Conservation (phyloP, 805 yeast species). For the Saccharomycopsis fodiens region DNA sequence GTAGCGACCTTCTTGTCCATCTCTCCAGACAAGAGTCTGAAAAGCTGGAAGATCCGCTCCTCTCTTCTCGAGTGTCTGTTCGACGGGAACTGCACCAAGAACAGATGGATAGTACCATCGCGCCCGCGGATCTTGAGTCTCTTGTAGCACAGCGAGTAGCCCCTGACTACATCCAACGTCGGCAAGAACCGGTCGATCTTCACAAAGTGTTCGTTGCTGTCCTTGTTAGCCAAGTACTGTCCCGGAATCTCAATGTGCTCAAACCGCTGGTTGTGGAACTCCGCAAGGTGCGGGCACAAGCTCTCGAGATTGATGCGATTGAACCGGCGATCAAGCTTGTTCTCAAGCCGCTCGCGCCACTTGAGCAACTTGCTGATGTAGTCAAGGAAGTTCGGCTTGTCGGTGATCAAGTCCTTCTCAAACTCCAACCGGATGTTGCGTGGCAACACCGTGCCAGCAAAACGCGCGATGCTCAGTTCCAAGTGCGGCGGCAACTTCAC, state of each 20-base stretch:
- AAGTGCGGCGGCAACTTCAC: constrained; percentile 86
- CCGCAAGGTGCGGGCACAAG: constrained; percentile 89
- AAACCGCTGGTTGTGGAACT: constrained; percentile 95
- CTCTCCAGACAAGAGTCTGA: constrained; percentile 78
- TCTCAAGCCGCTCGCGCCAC: constrained; percentile 92
- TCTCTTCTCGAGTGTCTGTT: constrained; percentile 96
- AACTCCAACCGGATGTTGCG: constrained; percentile 83
- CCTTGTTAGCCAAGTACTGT: constrained; percentile 82
- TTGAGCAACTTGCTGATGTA: constrained; percentile 75
- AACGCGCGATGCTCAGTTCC: constrained; percentile 77
- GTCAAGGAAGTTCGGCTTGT: constrained; percentile 81
- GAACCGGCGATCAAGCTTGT: constrained; percentile 78
- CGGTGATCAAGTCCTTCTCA: constrained; percentile 79
- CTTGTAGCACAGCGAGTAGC: constrained; percentile 83
- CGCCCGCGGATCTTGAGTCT: constrained; percentile 85
- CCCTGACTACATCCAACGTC: constrained; percentile 77
- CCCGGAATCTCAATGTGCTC: constrained; percentile 98
- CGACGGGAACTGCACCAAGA: constrained; percentile 95
- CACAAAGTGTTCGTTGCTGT: constrained; percentile 77
- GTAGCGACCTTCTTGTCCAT: constrained; percentile 76
- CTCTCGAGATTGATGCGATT: constrained; percentile 76
- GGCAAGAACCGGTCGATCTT: constrained; percentile 92
- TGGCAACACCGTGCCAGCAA: constrained; percentile 90
- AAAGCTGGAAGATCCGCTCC: constrained; percentile 85
- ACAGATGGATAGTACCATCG: constrained; percentile 85